Percentiles rank a stretch among this genome's conserved stretches.
Conservation (phyloP, 139 green algal species). For the Desmodesmus armatus region DNA sequence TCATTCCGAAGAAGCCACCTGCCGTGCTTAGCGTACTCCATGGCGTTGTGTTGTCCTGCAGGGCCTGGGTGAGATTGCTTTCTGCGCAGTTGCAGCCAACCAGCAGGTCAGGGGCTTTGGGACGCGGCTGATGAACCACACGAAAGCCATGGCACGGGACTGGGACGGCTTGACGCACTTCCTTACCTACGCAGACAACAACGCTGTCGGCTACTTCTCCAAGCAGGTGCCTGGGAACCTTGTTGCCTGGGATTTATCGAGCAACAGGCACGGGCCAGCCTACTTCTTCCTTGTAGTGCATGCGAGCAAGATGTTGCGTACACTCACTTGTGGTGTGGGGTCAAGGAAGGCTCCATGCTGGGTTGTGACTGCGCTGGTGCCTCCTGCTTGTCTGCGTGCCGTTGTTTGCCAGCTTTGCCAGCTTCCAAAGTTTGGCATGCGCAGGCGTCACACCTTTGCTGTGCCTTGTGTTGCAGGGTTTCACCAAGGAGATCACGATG, state of each 20-base stretch:
- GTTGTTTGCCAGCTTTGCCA: too few species aligned
- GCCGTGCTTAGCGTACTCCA: neutral
- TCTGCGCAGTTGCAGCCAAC: constrained; percentile 94
- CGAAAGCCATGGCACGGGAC: constrained; percentile 85
- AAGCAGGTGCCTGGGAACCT: too few species aligned
- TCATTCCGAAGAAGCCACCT: too few species aligned
- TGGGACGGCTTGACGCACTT: constrained; percentile 89
- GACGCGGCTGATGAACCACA: constrained; percentile 98
- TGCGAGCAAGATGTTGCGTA: too few species aligned
- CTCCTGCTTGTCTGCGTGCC: too few species aligned
- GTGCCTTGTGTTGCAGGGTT: constrained; percentile 60
- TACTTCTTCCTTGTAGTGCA: too few species aligned
- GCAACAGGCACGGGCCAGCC: too few species aligned
- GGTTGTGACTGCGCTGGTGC: too few species aligned
- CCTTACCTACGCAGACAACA: constrained; percentile 99
- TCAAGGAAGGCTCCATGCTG: too few species aligned
- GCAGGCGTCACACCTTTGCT: neutral
- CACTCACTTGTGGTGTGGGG: too few species aligned
- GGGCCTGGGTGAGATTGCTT: constrained; percentile 96
- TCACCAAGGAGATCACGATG: constrained; percentile 90
- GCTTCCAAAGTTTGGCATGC: neutral
- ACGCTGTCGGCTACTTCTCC: constrained; percentile 97
- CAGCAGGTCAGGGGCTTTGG: constrained; percentile 96
- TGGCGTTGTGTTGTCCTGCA: constrained; percentile 31
- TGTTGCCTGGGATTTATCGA: too few species aligned